These are phyloP conservation scores for Torrubiellomyces zombiae DNA, from an alignment of 2,329 filamentous ascomycete genomes.

Conservation along the genomic window DNA sequence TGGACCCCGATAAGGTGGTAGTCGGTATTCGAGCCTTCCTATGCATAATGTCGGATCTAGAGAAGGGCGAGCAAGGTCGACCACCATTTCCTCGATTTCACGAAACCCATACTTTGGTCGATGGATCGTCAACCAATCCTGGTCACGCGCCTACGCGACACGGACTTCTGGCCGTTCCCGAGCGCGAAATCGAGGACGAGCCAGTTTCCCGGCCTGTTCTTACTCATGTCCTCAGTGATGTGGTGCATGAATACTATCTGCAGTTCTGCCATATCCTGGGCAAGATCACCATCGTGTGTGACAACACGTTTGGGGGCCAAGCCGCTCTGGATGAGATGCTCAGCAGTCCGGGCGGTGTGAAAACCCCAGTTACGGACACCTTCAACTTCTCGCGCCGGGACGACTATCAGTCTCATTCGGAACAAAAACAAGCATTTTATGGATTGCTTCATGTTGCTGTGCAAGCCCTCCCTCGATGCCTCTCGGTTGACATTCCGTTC, in stretches of 20 bases:
- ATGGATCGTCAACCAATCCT: slow-evolving; percentile 32
- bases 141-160: slow-evolving; percentile 22
- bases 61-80: slow-evolving; percentile 59
- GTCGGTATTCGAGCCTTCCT: slow-evolving; percentile 90
- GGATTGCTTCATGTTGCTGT: slow-evolving; percentile 91
- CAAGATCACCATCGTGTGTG: slow-evolving; percentile 90
- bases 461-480: slow-evolving; percentile 83
- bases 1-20: slow-evolving; percentile 95
- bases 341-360: slow-evolving; percentile 65
- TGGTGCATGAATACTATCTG: slow-evolving; percentile 68
- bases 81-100: slow-evolving; percentile 74
- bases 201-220: slow-evolving; percentile 48
- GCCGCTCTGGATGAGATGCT: slow-evolving; percentile 94
- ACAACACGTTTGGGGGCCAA: slow-evolving; percentile 93
- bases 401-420: slow-evolving; percentile 52
- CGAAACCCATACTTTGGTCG: slow-evolving; percentile 20
- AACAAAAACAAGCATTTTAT: slow-evolving; percentile 89
- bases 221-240: slow-evolving; percentile 51
- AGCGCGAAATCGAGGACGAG: slow-evolving; percentile 33
- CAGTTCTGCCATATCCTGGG: slow-evolving; percentile 91
- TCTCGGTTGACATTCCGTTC: slow-evolving; percentile 81
- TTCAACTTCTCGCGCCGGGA: slow-evolving; percentile 83
- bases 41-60: slow-evolving; percentile 81
- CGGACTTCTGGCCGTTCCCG: slow-evolving; percentile 10
- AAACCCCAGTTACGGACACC: slow-evolving; percentile 86